Percentiles rank a stretch among this genome's conserved stretches.
Evolutionary conservation across 306 rosid species (phyloP).

Genomic region (Malus orientalis): DNA sequence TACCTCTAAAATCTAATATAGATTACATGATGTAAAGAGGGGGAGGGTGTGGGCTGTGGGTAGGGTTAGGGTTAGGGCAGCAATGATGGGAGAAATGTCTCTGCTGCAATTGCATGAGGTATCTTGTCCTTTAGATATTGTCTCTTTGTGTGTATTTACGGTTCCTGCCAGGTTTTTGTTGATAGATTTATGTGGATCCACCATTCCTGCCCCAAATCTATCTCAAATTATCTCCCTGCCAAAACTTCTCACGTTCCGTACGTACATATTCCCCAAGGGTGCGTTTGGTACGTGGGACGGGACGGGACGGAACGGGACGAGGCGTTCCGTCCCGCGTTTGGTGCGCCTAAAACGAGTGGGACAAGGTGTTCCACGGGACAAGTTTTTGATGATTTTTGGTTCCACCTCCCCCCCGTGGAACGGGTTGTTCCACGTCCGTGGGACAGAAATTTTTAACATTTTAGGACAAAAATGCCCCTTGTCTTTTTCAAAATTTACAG

Average conservation of each 20-base stretch:
- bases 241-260: neutral
- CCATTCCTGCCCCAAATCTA: conserved; percentile 40
- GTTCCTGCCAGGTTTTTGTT: conserved; percentile 24
- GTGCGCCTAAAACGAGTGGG: no score
- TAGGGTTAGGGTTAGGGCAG: neutral
- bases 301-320: no score
- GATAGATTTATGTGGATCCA: conserved; percentile 18
- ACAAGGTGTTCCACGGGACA: no score
- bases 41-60: neutral
- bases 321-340: no score
- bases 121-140: conserved; percentile 41
- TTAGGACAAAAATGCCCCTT: no score
- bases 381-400: no score
- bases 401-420: no score
- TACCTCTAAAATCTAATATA: neutral
- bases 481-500: no score
- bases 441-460: no score
- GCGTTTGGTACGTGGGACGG: no score
- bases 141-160: conserved; percentile 23
- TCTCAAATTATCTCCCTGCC: conserved; percentile 44
- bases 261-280: neutral
- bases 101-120: conserved; percentile 26
- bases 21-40: neutral
- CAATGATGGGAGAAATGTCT: conserved; percentile 50
- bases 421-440: no score